A percentile compares a stretch with the other conserved stretches of the same genome.
These are phyloP conservation scores for Phaeosphaeria sp. DNA, from an alignment of 2,329 filamentous ascomycete genomes.

Conservation along the genomic window DNA sequence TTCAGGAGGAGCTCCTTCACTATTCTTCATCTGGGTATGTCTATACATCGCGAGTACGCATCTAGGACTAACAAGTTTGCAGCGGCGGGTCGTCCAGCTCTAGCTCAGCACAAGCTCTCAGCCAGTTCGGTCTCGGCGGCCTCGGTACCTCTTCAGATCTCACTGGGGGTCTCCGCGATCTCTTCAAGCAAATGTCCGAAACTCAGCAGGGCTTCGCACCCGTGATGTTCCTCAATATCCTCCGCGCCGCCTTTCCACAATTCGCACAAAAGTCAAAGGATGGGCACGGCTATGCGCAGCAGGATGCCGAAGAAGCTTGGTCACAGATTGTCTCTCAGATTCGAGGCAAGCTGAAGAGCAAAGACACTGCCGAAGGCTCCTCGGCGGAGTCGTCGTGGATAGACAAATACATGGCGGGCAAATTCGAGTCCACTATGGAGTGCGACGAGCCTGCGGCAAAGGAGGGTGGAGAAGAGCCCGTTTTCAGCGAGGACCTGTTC, in stretches of 20 bases:
- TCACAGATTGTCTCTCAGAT: slow-evolving; percentile 90
- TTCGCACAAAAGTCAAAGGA: slow-evolving; percentile 89
- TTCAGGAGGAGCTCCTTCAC: slow-evolving; percentile 77
- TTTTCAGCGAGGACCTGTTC: slow-evolving; percentile 75
- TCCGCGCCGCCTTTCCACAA: slow-evolving; percentile 84
- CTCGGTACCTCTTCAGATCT: slow-evolving; percentile 71
- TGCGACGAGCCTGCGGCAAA: slow-evolving; percentile 83
- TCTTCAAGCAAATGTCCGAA: slow-evolving; percentile 88
- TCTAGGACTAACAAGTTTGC: slow-evolving; percentile 17
- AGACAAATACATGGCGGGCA: slow-evolving; percentile 87
- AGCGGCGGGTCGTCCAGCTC: slow-evolving; percentile 40
- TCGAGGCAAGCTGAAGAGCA: slow-evolving; percentile 76
- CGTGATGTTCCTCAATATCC: slow-evolving; percentile 78
- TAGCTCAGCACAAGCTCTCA: slow-evolving; percentile 43
- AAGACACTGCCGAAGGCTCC: slow-evolving; percentile 53
- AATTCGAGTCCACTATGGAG: slow-evolving; percentile 77
- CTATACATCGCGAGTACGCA: neutral
- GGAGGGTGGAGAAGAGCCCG: slow-evolving; percentile 74
- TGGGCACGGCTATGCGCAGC: slow-evolving; percentile 88
- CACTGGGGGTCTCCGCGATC: slow-evolving; percentile 76
- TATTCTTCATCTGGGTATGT: slow-evolving; percentile 58
- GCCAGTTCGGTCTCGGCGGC: slow-evolving; percentile 64
- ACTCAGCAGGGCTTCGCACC: slow-evolving; percentile 89
- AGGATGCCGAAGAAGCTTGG: slow-evolving; percentile 98
- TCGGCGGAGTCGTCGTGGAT: slow-evolving; percentile 70